Evolutionary conservation across 139 green algal species (phyloP).

Genomic region (Chlorella sp.): DNA sequence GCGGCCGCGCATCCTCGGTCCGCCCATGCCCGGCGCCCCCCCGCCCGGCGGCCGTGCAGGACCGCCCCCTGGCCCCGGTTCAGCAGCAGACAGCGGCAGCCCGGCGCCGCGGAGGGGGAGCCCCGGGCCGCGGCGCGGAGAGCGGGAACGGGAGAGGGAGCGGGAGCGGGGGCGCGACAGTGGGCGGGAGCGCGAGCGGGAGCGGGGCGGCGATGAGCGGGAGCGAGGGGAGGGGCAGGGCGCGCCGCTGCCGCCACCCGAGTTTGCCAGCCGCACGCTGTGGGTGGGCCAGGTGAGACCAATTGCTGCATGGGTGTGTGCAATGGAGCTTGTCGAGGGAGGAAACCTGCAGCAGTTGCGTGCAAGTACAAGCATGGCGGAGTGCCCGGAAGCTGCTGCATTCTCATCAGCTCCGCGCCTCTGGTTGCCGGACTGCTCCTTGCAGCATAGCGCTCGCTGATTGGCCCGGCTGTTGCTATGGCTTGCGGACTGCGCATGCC

Average conservation of each 20-base stretch:
- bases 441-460: no score
- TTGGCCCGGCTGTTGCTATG: no score
- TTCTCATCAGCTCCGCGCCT: no score
- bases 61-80: background rate
- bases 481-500: no score
- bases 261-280: constrained; percentile 43
- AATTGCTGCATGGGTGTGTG: background rate
- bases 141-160: background rate
- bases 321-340: no score
- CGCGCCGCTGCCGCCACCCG: constrained; percentile 15
- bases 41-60: background rate
- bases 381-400: no score
- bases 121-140: background rate
- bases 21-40: background rate
- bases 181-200: background rate
- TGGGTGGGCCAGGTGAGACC: constrained; percentile 62
- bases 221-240: background rate
- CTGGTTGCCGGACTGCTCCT: no score
- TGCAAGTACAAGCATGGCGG: no score
- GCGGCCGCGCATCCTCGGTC: constrained; percentile 8
- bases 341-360: no score
- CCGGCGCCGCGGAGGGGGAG: background rate
- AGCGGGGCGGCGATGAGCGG: background rate
- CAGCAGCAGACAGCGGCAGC: background rate
- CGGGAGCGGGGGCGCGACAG: background rate